Evolutionary conservation across 176 grass and related monocot species (phyloP), one percentile per base, ranked within the genome.

Genomic region (Echinochloa phyllopogon): DNA sequence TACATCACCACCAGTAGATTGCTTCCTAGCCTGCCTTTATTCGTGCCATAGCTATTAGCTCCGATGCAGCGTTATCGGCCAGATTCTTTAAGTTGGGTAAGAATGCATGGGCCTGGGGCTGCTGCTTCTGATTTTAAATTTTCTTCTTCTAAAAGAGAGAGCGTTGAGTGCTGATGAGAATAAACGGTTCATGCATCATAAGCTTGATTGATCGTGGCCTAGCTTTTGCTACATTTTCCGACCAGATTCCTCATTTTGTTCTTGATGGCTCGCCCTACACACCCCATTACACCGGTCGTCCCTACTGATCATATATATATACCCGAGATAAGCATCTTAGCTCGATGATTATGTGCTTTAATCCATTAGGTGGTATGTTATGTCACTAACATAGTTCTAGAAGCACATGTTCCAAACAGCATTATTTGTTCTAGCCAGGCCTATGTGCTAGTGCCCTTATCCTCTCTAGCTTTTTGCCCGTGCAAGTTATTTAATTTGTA

Each of bases 341-440:
- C 36, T 27, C 20, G n/a, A 51, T 69, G 44, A 72, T 74, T 52
- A 10, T 36, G 3, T 45, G 25, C 64, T 62, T 47, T 33, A 24
- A 16, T 72, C 40, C 64, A 86, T 86, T 86, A 77, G 88, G 83
- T 90, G 78, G n/a, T 2, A 43, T 72, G 88, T 86, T 86, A 65
- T 49, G 83, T 72, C 65, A 18, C 74, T 82, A 71, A 42, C 8
- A 65, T 55, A 82, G 69, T 20, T 38, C 57, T 60, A 60, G 37
- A 59, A 53, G 38, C 29, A 51, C 77, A 62, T 24, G 23, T 21
- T 18, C 2, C 14, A 21, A 41, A 48, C 4, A 57, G 29, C 18
- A 57, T 38, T 49, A 51, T 60, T 60, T 20, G 62, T 60, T 42
- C 24, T 41, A 43, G 2, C 24, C 27, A 43, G 2, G 43, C 69